phyloP scores from a whole-genome alignment of 202 grass and related monocot genomes.

The Tripidium arundinaceum region DNA sequence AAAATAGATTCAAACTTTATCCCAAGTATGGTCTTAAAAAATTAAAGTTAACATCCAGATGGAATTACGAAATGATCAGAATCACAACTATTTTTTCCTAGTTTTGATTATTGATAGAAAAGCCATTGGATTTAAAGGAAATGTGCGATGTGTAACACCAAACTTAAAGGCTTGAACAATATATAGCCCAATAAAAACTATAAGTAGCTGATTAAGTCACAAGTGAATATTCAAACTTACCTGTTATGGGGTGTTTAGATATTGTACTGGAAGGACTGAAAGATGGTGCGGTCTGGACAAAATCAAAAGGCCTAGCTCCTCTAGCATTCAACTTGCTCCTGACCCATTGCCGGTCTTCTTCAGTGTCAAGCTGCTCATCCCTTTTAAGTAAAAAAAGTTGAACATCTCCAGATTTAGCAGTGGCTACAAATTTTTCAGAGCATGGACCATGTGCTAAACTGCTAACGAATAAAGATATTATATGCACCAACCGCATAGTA shows the following conservation, averaged over 20 bases:
- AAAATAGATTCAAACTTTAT: conserved; percentile 8
- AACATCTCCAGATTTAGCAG: conserved; percentile 20
- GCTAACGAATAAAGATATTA: conserved; percentile 12
- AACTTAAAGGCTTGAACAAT: neutral
- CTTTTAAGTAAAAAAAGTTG: conserved; percentile 31
- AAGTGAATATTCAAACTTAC: too few species aligned
- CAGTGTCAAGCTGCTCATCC: conserved; percentile 48
- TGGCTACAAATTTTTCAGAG: conserved; percentile 17
- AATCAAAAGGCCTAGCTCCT: conserved; percentile 81
- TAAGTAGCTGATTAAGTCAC: neutral
- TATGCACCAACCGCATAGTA: conserved; percentile 27
- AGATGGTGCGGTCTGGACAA: conserved; percentile 52
- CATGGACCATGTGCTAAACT: neutral
- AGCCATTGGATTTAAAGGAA: neutral
- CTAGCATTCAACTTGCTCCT: conserved; percentile 68
- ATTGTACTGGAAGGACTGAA: conserved; percentile 49
- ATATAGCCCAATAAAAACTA: neutral
- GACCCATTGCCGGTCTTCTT: conserved; percentile 62
- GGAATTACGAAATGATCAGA: neutral
- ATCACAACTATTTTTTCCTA: neutral
- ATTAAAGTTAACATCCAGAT: neutral
- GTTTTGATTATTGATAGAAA: neutral
- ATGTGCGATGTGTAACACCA: neutral
- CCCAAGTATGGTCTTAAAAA: neutral
- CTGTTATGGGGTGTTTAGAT: conserved; percentile 3